Evolutionary conservation across 139 green algal species (phyloP).

Genomic region (Choricystis sp.): DNA sequence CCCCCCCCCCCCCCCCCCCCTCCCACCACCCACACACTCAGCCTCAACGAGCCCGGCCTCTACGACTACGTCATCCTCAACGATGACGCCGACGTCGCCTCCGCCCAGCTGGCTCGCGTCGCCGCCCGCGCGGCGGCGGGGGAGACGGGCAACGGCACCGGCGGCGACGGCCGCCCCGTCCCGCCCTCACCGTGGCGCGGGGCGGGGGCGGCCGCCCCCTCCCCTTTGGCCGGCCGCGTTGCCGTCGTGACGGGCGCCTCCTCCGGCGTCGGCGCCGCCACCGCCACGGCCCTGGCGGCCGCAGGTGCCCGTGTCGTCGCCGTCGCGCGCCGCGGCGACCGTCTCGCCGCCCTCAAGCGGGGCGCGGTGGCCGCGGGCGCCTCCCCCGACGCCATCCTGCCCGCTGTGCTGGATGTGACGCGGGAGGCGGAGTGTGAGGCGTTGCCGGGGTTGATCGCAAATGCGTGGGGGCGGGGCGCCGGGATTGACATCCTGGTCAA

Average conservation of each 20-base stretch:
- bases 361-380: constrained; percentile 32
- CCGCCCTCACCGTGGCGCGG: too few relatives aligned
- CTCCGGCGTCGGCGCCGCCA: constrained; percentile 51
- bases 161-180: background rate
- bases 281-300: constrained; percentile 32
- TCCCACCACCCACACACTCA: too few relatives aligned
- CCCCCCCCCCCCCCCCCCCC: too few relatives aligned
- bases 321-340: constrained; percentile 42
- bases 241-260: constrained; percentile 62
- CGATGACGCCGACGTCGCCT: constrained; percentile 39
- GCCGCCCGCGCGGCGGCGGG: constrained; percentile 21
- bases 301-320: constrained; percentile 62
- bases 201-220: constrained; percentile 2
- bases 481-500: constrained; percentile 58
- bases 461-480: constrained; percentile 38
- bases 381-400: constrained; percentile 49
- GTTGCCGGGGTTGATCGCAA: constrained; percentile 51
- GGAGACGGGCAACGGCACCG: constrained; percentile 8
- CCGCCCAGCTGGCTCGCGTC: constrained; percentile 21
- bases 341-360: constrained; percentile 57
- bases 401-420: constrained; percentile 68
- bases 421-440: constrained; percentile 41
- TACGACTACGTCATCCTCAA: constrained; percentile 65
- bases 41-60: constrained; percentile 39
- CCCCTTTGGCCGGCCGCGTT: constrained; percentile 23